Conservation (phyloP, 331 rosid genomes). For the Malus hybrid region DNA sequence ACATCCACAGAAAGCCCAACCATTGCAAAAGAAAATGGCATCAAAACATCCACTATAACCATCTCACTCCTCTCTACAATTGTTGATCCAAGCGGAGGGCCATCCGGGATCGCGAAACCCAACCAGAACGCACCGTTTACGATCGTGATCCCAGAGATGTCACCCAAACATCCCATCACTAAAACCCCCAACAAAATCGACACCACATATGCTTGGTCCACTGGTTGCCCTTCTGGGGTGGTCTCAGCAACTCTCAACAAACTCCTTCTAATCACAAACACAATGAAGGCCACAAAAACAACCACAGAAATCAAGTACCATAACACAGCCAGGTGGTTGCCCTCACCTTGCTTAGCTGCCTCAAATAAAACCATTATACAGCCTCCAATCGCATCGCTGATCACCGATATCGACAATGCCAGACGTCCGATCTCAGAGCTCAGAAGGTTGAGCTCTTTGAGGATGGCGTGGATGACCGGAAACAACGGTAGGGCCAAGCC, state of each 20-base stretch:
- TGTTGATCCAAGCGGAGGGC: conserved; percentile 59
- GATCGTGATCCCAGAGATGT: conserved; percentile 49
- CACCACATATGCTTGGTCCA: conserved; percentile 30
- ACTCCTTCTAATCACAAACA: conserved; percentile 6
- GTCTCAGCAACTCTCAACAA: conserved; percentile 28
- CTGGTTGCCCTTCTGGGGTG: conserved; percentile 43
- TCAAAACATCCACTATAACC: conserved; percentile 31
- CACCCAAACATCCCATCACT: conserved; percentile 44
- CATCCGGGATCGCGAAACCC: conserved; percentile 58
- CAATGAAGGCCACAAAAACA: neutral
- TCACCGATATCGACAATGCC: conserved; percentile 33
- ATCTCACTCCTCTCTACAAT: conserved; percentile 34
- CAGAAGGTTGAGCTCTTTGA: conserved; percentile 61
- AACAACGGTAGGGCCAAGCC: conserved; percentile 44
- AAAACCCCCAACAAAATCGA: conserved; percentile 29
- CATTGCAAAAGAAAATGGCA: conserved; percentile 53
- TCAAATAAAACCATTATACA: conserved; percentile 26
- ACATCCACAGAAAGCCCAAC: conserved; percentile 47
- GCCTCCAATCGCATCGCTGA: conserved; percentile 39
- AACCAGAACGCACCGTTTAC: conserved; percentile 58
- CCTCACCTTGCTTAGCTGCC: conserved; percentile 43
- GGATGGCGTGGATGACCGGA: conserved; percentile 35
- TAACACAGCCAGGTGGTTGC: neutral
- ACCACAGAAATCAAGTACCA: conserved; percentile 40
- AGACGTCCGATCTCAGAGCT: conserved; percentile 59